phyloP scores from a whole-genome alignment of 2,329 filamentous ascomycete species.

The Cadophora sp. region DNA sequence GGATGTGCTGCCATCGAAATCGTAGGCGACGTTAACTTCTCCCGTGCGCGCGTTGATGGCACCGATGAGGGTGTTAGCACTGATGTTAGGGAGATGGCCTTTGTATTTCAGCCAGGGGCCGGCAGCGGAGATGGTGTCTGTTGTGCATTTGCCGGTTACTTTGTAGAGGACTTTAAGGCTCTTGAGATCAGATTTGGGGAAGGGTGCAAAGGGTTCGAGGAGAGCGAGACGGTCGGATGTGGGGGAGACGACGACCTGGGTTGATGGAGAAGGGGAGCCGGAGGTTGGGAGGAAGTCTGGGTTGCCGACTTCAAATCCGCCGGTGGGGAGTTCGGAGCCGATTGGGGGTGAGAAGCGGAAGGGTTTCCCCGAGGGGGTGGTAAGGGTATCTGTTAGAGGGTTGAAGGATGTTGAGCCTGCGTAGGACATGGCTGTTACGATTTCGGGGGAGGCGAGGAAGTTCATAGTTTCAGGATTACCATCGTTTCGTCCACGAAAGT shows the following conservation, averaged over 20 bases:
- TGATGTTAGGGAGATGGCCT: constrained; percentile 97
- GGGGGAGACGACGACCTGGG: constrained; percentile 80
- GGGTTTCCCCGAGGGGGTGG: constrained; percentile 76
- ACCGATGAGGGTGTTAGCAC: constrained; percentile 95
- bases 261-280: constrained; percentile 72
- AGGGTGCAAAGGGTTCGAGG: constrained; percentile 87
- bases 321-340: constrained; percentile 68
- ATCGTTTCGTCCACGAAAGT: constrained; percentile 96
- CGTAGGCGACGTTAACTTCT: constrained; percentile 92
- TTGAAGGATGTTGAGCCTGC: constrained; percentile 95
- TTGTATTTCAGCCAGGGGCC: constrained; percentile 99
- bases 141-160: constrained; percentile 97
- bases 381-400: constrained; percentile 85
- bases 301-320: constrained; percentile 80
- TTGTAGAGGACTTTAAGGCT: constrained; percentile 91
- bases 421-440: constrained; percentile 96
- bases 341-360: constrained; percentile 87
- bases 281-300: constrained; percentile 75
- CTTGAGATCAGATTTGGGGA: constrained; percentile 77
- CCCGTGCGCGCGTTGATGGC: constrained; percentile 91
- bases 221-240: constrained; percentile 90
- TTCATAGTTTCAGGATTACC: constrained; percentile 98
- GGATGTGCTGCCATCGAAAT: constrained; percentile 75
- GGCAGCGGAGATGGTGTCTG: constrained; percentile 96
- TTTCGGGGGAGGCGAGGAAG: constrained; percentile 94